Evolutionary conservation across 2,329 filamentous ascomycete genomes (phyloP), one percentile per base, ranked within the genome.

Genomic region (Calycina herbarum): DNA sequence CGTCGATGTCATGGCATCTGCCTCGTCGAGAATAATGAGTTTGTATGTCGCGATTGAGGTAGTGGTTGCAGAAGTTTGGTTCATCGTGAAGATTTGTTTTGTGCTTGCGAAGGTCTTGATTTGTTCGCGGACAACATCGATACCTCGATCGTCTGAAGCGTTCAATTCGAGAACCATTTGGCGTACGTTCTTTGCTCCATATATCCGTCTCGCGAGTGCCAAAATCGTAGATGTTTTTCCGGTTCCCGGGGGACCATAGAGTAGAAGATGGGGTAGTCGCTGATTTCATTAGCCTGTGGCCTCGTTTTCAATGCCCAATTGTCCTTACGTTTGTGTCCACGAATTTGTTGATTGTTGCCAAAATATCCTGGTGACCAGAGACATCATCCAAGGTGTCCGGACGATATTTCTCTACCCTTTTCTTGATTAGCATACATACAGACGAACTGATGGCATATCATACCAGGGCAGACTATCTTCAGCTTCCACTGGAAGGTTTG

Each of bases 71-170:
- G 84, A 80, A 7, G 82, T 82, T 54, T 85, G 82, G n/a, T 86
- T 87, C 76, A 85, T 80, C 15, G 80, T 83, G 81, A 99, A 99
- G 73, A 99, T 99, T 77, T 99, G 95, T 79, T 96, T 97, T 7
- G 95, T 99, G 72, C 92, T 96, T 51, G 93, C 94, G 80, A 99
- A 99, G 0, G 95, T 99, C 84, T 98, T 99, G 86, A 99, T 99
- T 79, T 99, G 95, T 81, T 99, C 95, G 71, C 94, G 87, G 64
- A 99, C 95, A 1, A 99, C 95, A 71, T 99, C 95, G 77, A 99
- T 99, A 75, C 95, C 95, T 79, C 95, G 86, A 78, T 99, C 95
- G 76, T 99, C 95, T 59, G 93, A 97, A 51, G 95, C 95, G 77
- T 99, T 99, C 70, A 99, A 86, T 79, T 99, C 95, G 40, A 99